Percentiles rank a stretch among this genome's conserved stretches.
phyloP scores from a whole-genome alignment of 495 filamentous ascomycete species.

The Massariosphaeria phaeospora region DNA sequence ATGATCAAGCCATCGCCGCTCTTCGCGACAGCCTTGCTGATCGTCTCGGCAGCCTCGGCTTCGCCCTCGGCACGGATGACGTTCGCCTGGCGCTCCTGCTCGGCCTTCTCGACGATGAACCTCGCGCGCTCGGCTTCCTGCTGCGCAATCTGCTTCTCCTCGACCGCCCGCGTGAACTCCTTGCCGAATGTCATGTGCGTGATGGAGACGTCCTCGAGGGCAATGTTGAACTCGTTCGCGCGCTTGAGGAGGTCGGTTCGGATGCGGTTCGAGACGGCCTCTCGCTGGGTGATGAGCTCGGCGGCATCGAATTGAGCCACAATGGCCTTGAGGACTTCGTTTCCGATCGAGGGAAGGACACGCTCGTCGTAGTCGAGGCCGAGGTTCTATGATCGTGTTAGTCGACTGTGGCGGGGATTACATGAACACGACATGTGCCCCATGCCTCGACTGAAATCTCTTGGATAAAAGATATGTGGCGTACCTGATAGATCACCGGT shows the following conservation, averaged over 20 bases:
- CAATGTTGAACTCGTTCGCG: constrained; percentile 98
- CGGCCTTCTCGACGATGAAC: constrained; percentile 97
- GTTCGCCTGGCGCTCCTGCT: constrained; percentile 98
- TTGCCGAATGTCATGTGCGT: constrained; percentile 99
- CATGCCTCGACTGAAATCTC: background rate
- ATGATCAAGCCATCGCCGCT: constrained; percentile 85
- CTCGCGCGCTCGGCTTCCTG: constrained; percentile 95
- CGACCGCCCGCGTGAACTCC: constrained; percentile 97
- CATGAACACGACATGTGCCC: background rate
- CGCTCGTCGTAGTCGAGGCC: constrained; percentile 98
- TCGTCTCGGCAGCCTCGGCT: constrained; percentile 91
- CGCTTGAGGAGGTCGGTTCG: constrained; percentile 90
- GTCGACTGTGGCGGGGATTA: background rate
- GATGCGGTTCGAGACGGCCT: constrained; percentile 93
- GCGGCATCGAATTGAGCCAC: constrained; percentile 99
- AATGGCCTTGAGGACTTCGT: constrained; percentile 99
- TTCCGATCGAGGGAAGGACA: constrained; percentile 98
- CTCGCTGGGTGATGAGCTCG: constrained; percentile 98
- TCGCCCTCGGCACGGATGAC: constrained; percentile 98
- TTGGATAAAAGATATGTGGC: background rate
- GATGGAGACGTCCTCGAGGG: constrained; percentile 97
- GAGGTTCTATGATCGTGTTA: constrained; percentile 49
- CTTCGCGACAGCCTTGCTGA: constrained; percentile 87
- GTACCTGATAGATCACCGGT: constrained; percentile 97
- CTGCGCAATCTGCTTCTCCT: constrained; percentile 99